Conservation (phyloP, 1,284 basidiomycete species). For the Cutaneotrichosporon dermatis region DNA sequence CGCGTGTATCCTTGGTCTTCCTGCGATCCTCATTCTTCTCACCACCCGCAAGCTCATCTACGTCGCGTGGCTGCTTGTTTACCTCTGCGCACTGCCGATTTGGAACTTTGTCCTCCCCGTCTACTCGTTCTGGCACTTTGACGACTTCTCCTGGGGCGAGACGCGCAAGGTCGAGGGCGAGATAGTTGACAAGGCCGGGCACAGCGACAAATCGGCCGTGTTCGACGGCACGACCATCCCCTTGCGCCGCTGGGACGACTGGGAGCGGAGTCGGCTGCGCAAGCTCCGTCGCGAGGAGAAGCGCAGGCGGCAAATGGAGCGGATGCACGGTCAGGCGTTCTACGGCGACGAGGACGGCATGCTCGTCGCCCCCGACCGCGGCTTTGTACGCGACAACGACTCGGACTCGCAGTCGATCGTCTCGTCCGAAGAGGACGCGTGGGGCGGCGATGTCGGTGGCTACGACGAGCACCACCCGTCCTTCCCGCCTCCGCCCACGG, state of each 20-base stretch:
- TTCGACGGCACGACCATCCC: constrained; percentile 66
- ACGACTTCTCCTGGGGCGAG: constrained; percentile 94
- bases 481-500: constrained; percentile 78
- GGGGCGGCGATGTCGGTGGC: constrained; percentile 60
- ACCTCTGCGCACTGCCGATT: constrained; percentile 82
- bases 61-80: constrained; percentile 96
- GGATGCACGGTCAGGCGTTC: constrained; percentile 54
- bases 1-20: constrained; percentile 84
- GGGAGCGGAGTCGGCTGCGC: constrained; percentile 93
- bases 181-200: constrained; percentile 56
- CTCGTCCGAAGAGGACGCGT: constrained; percentile 88
- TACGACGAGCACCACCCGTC: constrained; percentile 79
- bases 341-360: constrained; percentile 27
- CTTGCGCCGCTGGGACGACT: constrained; percentile 95
- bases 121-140: constrained; percentile 99
- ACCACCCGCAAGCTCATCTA: constrained; percentile 94
- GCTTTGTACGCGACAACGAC: constrained; percentile 39
- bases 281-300: constrained; percentile 87
- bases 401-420: constrained; percentile 63
- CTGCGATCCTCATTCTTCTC: constrained; percentile 85
- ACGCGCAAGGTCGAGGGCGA: constrained; percentile 96
- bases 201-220: constrained; percentile 59
- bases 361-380: constrained; percentile 49
- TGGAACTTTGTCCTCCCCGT: constrained; percentile 94
- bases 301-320: constrained; percentile 71